These are phyloP conservation scores for Podosphaera aphanis DNA, from an alignment of 2,329 filamentous ascomycete species.

Conservation along the genomic window DNA sequence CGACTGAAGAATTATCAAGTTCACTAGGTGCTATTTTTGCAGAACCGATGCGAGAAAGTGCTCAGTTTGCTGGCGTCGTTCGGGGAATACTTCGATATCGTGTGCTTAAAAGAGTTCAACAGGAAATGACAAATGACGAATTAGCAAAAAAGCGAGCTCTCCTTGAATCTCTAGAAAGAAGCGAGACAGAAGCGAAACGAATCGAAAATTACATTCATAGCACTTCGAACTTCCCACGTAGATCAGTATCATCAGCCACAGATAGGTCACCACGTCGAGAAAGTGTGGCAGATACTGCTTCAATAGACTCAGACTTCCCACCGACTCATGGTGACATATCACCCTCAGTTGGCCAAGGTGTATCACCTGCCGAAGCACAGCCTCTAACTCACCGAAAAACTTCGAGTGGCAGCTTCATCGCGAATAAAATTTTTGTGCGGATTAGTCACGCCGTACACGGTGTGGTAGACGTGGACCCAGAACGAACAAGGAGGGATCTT, in stretches of 20 bases:
- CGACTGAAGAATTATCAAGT: slow-evolving; percentile 72
- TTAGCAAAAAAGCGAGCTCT: slow-evolving; percentile 64
- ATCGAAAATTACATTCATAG: slow-evolving; percentile 80
- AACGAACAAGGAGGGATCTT: slow-evolving; percentile 71
- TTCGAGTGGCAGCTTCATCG: slow-evolving; percentile 71
- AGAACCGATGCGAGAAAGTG: slow-evolving; percentile 92
- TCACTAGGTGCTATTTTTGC: slow-evolving; percentile 84
- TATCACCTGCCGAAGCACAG: slow-evolving; percentile 27
- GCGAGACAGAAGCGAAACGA: slow-evolving; percentile 74
- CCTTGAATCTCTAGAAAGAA: slow-evolving; percentile 74
- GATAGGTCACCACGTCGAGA: slow-evolving; percentile 26
- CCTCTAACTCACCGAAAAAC: slow-evolving; percentile 48
- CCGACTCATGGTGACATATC: slow-evolving; percentile 58
- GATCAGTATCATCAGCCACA: slow-evolving; percentile 36
- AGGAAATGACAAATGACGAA: slow-evolving; percentile 91
- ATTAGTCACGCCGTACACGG: slow-evolving; percentile 91
- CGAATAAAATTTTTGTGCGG: slow-evolving; percentile 79
- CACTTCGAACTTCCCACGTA: slow-evolving; percentile 34
- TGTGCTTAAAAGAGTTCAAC: slow-evolving; percentile 81
- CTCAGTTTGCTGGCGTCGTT: slow-evolving; percentile 90
- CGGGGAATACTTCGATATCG: slow-evolving; percentile 71
- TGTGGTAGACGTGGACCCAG: slow-evolving; percentile 87
- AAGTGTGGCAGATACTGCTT: slow-evolving; percentile 54
- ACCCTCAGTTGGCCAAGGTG: slow-evolving; percentile 52
- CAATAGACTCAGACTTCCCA: slow-evolving; percentile 89